Base-by-base conservation (phyloP, 2,329 filamentous ascomycete species). In the Colletotrichum sp. region DNA sequence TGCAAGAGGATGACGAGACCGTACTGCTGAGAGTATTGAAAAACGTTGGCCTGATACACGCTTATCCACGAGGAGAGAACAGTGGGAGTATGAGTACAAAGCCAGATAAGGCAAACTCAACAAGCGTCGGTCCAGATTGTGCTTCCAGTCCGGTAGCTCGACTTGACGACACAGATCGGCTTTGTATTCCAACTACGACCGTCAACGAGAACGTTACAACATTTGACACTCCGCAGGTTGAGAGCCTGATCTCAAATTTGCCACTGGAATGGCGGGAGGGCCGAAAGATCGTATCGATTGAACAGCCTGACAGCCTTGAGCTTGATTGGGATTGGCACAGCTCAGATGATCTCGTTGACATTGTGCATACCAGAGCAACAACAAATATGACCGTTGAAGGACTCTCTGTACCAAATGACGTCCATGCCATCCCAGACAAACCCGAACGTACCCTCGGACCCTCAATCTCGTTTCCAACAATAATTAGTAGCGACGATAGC, bases 1-100 rank as follows among this genome's bases (percentile, higher is more conserved):
- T 87, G 85, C 63, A 68, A 10, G 75, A 76, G 49, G 76, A 79
- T 26, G 79, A 80, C 6, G 63, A 66, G 36, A 39, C 21, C 21
- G 24, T 66, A 5, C 18, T 66, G 9, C 18, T 66, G 24, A 15
- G 63, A 49, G 63, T 66, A 4, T 15, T 66, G 63, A 66, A 32
- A n/a, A 66, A 66, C 36, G 63, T 66, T 18, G 63, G 63, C 8
- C 36, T 66, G 21, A 30, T 32, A n/a, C 63, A 66, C 16, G 63
- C 63, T 26, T 66, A 66, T 13, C 36, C 62, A 13, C 12, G 30
- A 24, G 32, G n/a, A 39, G 21, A 44, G 7, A 5, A 64, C 72
- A 62, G 13, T 72, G 59, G 18, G 71, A 68, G 9, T 39, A 49
- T 21, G 59, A 76, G 26, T 55, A 74, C 13, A 65, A 28, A 49